Evolutionary conservation across 495 filamentous ascomycete species (phyloP), one percentile per base, ranked within the genome.

Genomic region (Alectoria sarmentosa): DNA sequence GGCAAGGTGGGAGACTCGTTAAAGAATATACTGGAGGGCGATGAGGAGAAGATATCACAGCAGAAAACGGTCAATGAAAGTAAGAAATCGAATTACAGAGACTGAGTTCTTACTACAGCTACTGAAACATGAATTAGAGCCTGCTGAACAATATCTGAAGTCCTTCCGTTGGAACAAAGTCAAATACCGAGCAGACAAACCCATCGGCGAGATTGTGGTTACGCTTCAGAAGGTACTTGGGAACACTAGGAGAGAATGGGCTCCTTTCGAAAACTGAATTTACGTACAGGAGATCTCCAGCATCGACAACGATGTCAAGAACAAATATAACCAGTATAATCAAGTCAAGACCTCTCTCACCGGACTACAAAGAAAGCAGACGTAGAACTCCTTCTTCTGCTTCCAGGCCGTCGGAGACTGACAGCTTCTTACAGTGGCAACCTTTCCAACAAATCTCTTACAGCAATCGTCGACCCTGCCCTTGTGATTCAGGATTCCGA

Each of bases 51-150:
- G 78, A 83, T 90, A 66, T 82, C 86, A 38, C 82, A 92, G 74
- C 90, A 96, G 76, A 96, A 96, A 82, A 88, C 86, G 61, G 92
- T 98, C 71, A 96, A 96, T 76, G 92, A 98, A 70, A 96, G 93
- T 98, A 80, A 66, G 90, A 78, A 37, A 37, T 36, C 28, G n/a
- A 23, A 7, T 1, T 56, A 26, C 1, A 7, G 14, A 30, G 8
- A 8, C 23, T 10, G 41, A 34, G 15, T 15, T 11, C 14, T 49
- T 23, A 17, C 26, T 36, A 9, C 13, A 52, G 30, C 14, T 39
- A 23, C 66, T 67, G 58, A 70, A 37, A 36, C 23, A 13, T 8
- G 8, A 26, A 21, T 26, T 67, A 96, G 93, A 96, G 72, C 92
- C 94, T 42, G 92, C 90, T 60, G 94, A 96, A 69, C 88, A 92